phyloP scores from a whole-genome alignment of 176 grass and related monocot species.

The Raddia guianensis region DNA sequence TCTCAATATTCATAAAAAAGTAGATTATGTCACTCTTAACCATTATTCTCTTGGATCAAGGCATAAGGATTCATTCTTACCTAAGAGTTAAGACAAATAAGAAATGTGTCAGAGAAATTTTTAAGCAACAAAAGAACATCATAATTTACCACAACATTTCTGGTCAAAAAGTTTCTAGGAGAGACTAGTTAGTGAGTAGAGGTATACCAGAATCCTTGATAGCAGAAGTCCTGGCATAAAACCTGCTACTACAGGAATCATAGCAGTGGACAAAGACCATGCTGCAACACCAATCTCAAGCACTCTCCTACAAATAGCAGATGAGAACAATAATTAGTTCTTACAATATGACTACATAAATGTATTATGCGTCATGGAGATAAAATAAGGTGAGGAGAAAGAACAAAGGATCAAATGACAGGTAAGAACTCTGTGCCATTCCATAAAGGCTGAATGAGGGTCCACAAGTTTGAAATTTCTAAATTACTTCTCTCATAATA shows the following conservation, averaged over 20 bases:
- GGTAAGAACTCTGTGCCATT: slow-evolving; percentile 15
- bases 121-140: not conserved
- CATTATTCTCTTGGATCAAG: not conserved
- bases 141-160: slow-evolving; percentile 11
- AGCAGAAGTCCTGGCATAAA: slow-evolving; percentile 93
- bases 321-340: slow-evolving; percentile 28
- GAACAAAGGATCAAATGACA: not conserved
- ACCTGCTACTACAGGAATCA: slow-evolving; percentile 74
- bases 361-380: slow-evolving; percentile 9
- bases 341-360: slow-evolving; percentile 6
- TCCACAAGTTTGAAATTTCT: not conserved
- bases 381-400: slow-evolving; percentile 22
- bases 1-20: not conserved
- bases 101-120: slow-evolving; percentile 8
- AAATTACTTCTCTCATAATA: not conserved
- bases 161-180: slow-evolving; percentile 14
- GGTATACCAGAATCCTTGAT: slow-evolving; percentile 85
- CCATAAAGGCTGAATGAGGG: not conserved
- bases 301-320: slow-evolving; percentile 72
- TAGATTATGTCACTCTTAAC: not conserved
- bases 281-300: slow-evolving; percentile 74
- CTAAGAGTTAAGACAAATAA: slow-evolving; percentile 1
- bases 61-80: slow-evolving; percentile 6
- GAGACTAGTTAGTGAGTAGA: slow-evolving; percentile 31
- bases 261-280: slow-evolving; percentile 87